phyloP scores from a whole-genome alignment of 352 stramenopile genomes.

The Globisporangium camurandrum region DNA sequence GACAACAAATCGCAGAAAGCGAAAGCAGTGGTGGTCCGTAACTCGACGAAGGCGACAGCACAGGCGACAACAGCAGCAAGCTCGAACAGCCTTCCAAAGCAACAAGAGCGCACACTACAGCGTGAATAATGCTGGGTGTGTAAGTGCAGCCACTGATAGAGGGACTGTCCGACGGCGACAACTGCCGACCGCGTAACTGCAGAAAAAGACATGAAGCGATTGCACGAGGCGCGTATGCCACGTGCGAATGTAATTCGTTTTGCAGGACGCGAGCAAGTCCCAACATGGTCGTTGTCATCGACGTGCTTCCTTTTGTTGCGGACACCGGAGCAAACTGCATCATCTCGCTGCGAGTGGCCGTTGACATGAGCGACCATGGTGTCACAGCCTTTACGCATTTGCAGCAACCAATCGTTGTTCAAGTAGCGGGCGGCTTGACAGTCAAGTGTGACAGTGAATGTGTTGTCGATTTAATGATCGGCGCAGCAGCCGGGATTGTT shows the following conservation, averaged over 20 bases:
- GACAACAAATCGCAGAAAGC: neutral
- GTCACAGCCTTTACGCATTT: neutral
- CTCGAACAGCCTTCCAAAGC: neutral
- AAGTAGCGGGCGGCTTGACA: neutral
- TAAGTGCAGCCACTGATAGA: neutral
- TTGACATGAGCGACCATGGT: neutral
- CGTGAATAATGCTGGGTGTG: neutral
- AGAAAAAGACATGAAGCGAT: neutral
- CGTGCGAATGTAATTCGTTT: neutral
- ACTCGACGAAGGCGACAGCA: no score
- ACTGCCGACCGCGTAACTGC: neutral
- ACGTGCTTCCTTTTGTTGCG: neutral
- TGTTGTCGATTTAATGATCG: slow-evolving; percentile 4
- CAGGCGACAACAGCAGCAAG: neutral
- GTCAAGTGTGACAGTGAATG: neutral
- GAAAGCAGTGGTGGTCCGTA: no score
- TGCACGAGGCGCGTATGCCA: neutral
- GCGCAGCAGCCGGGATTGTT: neutral
- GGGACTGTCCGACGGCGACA: neutral
- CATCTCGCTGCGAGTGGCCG: neutral
- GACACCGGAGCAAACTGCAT: neutral
- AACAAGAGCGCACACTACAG: neutral
- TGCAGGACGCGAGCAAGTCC: neutral
- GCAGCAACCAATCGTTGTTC: neutral
- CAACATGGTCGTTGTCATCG: neutral